phyloP scores from a whole-genome alignment of 1,139 yeast species.

The Kluyveromyces sp. region DNA sequence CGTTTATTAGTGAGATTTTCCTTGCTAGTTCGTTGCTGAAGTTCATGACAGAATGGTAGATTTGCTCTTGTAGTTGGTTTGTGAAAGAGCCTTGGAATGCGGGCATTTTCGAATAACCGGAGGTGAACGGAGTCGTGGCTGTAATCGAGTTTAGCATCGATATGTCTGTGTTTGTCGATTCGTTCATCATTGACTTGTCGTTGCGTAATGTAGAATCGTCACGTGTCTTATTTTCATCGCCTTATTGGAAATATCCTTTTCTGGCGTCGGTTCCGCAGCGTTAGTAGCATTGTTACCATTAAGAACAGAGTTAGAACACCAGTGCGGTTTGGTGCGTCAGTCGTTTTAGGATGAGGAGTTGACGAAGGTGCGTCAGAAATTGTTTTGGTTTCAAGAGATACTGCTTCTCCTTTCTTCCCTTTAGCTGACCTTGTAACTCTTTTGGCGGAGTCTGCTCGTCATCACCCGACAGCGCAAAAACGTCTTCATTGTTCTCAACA shows the following conservation, averaged over 20 bases:
- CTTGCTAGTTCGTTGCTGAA: slow-evolving; percentile 30
- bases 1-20: slow-evolving; percentile 31
- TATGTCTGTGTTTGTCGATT: slow-evolving; percentile 1
- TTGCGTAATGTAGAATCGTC: slow-evolving; percentile 2
- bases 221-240: not conserved
- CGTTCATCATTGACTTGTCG: not conserved
- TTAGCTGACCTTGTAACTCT: not conserved
- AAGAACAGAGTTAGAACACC: too few species aligned
- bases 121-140: not conserved
- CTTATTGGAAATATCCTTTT: not conserved
- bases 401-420: not conserved
- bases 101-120: not conserved
- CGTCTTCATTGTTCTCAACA: not conserved
- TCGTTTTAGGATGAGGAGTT: not conserved
- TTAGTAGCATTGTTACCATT: not conserved
- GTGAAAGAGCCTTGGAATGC: slow-evolving; percentile 23
- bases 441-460: not conserved
- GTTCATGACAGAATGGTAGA: slow-evolving; percentile 26
- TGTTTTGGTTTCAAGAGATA: not conserved
- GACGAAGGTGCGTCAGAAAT: too few species aligned
- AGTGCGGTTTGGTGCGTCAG: not conserved
- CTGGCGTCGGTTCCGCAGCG: not conserved
- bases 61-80: slow-evolving; percentile 30
- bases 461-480: not conserved
- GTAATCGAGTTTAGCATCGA: slow-evolving; percentile 1